Base-by-base conservation (phyloP, 768 basidiomycete genomes). In the Leccinellum rugosiceps region DNA sequence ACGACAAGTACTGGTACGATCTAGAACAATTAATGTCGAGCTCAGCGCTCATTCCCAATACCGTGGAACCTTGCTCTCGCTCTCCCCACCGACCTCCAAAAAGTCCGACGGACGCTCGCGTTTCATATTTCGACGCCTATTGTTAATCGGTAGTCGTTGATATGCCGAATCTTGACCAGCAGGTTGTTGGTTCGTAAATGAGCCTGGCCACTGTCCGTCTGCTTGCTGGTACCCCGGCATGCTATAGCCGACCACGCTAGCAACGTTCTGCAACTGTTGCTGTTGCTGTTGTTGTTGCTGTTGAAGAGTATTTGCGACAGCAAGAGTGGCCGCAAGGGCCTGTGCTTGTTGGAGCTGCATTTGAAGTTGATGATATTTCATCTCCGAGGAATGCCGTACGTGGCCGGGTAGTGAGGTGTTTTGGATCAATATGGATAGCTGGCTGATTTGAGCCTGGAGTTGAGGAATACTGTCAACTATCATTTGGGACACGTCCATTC, bases 41-140 rank as follows among this genome's bases (percentile, higher is more conserved):
- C 3, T 26, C 9, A 50, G 35, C 32, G 34, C 52, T 73, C 52
- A 92, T 75, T 93, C 90, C 89, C 89, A 92, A 64, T 88, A 92
- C 62, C 89, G 76, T 50, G 84, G 77, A 41, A 84, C 74, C 72
- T 92, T 91, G 62, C 68, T 77, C 26, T 87, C 87, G 53, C 74
- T 75, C 57, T 86, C 84, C 14, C 78, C 81, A 3, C 83, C 83
- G 2, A 90, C 80, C 65, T 92, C 91, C 65, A 91, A 71, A 66
- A 93, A 93, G 72, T 94, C 92, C 4, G 88, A 86, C 2, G 91
- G 91, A 47, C 91, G 77, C 30, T 93, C 92, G 9, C 91, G 81
- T 73, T 94, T 92, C 62, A 90, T 65, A 63, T 84, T 85, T 66
- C 88, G 77, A 53, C 91, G 80, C 57, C 91, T 80, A 65, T 90